Conservation (phyloP, 352 stramenopile species). For the Achlya hypogyna region DNA sequence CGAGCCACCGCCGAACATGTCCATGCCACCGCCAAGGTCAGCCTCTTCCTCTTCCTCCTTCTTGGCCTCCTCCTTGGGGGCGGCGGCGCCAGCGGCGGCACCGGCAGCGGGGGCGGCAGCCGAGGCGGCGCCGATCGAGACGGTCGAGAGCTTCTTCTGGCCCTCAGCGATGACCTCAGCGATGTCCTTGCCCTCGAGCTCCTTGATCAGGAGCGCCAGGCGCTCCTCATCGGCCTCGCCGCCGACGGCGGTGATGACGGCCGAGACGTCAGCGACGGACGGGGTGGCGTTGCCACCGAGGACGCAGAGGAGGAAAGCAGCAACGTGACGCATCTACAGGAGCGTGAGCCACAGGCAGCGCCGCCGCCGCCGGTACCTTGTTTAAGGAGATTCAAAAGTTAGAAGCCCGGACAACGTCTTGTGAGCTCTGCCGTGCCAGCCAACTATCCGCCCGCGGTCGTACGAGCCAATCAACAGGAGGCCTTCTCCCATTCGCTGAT, state of each 20-base stretch:
- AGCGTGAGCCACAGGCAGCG: background rate
- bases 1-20: constrained; percentile 78
- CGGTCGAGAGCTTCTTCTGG: constrained; percentile 75
- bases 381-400: background rate
- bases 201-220: constrained; percentile 74
- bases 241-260: constrained; percentile 75
- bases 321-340: constrained; percentile 86
- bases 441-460: background rate
- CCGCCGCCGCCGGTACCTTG: background rate
- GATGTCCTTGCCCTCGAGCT: constrained; percentile 85
- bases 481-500: background rate
- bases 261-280: constrained; percentile 68
- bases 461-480: background rate
- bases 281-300: constrained; percentile 74
- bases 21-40: constrained; percentile 72
- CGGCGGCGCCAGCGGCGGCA: constrained; percentile 29
- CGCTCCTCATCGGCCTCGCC: constrained; percentile 71
- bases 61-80: constrained; percentile 43
- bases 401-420: background rate
- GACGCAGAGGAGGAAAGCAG: constrained; percentile 84
- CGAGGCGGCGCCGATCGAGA: constrained; percentile 56
- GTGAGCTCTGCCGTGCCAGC: background rate
- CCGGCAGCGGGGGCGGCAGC: constrained; percentile 37
- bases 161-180: constrained; percentile 76
- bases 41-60: constrained; percentile 83